Percentiles rank a stretch among this genome's conserved stretches.
These are phyloP conservation scores for Pyrus hybrid DNA, from an alignment of 331 rosid genomes.

Conservation along the genomic window DNA sequence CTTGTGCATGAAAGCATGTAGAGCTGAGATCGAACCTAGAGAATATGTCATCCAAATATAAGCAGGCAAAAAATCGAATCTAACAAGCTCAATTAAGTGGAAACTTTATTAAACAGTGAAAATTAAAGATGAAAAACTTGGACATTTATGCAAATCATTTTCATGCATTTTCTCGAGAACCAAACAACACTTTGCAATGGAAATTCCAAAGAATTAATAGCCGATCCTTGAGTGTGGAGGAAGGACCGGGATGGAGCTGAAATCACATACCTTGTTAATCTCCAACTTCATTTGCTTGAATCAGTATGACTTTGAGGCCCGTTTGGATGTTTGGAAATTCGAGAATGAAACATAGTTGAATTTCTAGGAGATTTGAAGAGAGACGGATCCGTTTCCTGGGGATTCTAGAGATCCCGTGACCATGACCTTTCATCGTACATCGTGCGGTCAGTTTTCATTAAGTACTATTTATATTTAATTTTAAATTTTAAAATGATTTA, in stretches of 20 bases:
- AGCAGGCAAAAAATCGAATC: not conserved
- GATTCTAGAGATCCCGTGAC: too few species aligned
- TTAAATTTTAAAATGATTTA: too few species aligned
- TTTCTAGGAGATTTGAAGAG: not conserved
- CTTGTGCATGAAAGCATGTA: not conserved
- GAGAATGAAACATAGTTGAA: not conserved
- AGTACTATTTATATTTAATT: too few species aligned
- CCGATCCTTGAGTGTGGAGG: constrained; percentile 60
- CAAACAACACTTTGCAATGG: too few species aligned
- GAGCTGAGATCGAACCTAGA: not conserved
- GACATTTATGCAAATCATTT: not conserved
- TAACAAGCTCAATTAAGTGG: not conserved
- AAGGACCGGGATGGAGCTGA: constrained; percentile 76
- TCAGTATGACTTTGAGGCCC: not conserved
- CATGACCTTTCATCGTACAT: too few species aligned
- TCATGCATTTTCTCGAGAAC: not conserved
- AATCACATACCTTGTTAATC: constrained; percentile 84
- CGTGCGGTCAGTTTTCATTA: too few species aligned
- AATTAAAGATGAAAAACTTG: not conserved
- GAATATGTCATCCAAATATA: not conserved
- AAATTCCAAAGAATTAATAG: not conserved
- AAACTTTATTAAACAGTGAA: not conserved
- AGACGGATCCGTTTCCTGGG: too few species aligned
- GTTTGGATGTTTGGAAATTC: not conserved
- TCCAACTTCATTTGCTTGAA: constrained; percentile 41